phyloP scores from a whole-genome alignment of 1,284 basidiomycete genomes.

The Apiotrichum domesticum region DNA sequence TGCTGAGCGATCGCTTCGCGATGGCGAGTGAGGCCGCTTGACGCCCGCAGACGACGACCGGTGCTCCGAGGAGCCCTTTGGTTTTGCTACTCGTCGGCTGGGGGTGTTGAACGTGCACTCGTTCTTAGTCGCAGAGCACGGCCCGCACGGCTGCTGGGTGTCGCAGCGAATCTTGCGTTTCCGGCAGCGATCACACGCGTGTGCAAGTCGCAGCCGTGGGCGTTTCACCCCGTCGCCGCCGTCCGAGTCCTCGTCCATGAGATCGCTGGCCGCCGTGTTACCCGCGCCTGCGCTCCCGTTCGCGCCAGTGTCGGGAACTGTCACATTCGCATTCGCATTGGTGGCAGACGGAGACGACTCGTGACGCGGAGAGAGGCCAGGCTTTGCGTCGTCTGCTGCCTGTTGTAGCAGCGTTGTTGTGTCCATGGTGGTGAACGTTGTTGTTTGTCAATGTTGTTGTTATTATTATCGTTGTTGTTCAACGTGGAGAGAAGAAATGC shows the following conservation, averaged over 20 bases:
- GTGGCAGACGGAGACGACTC: too few species aligned
- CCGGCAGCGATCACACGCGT: conserved; percentile 42
- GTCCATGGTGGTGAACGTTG: too few species aligned
- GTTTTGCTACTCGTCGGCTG: conserved; percentile 38
- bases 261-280: background rate
- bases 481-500: too few species aligned
- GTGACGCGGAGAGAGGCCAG: too few species aligned
- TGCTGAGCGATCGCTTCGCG: conserved; percentile 4
- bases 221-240: conserved; percentile 32
- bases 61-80: conserved; percentile 21
- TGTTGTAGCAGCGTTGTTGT: too few species aligned
- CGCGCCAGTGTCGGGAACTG: too few species aligned
- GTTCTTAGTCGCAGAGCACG: conserved; percentile 44
- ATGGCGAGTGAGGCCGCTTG: conserved; percentile 33
- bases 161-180: conserved; percentile 46
- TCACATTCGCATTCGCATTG: too few species aligned
- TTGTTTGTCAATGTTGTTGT: too few species aligned
- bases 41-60: conserved; percentile 16
- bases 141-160: conserved; percentile 47
- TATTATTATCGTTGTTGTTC: too few species aligned
- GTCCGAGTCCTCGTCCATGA: conserved; percentile 19
- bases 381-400: too few species aligned
- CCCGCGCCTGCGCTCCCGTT: too few species aligned
- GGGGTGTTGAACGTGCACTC: conserved; percentile 48
- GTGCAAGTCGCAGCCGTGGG: conserved; percentile 43